Evolutionary conservation across 2,329 filamentous ascomycete species (phyloP).

Genomic region (Pseudocercospora vitis): DNA sequence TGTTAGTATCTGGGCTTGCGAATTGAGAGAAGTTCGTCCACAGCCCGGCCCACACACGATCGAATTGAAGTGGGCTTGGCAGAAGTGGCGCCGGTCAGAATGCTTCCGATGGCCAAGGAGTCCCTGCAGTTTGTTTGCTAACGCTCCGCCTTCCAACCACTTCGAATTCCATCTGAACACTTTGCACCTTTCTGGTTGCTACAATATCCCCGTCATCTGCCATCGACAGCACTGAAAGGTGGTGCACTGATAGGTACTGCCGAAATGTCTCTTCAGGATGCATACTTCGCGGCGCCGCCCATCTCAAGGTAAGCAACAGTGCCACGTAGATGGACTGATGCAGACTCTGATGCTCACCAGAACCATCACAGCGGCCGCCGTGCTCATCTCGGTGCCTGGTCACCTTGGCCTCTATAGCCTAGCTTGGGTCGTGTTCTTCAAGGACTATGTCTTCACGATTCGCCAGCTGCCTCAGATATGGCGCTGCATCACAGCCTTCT

Average conservation of each 20-base stretch:
- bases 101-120: background rate
- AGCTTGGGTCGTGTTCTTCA: constrained; percentile 57
- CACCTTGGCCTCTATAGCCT: constrained; percentile 58
- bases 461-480: constrained; percentile 61
- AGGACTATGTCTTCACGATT: constrained; percentile 47
- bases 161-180: constrained; percentile 5
- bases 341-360: constrained; percentile 57
- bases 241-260: background rate
- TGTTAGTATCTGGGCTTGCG: constrained; percentile 19
- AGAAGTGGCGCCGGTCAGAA: too few species aligned
- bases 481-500: constrained; percentile 59
- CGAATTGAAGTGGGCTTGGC: background rate
- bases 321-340: constrained; percentile 16
- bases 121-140: background rate
- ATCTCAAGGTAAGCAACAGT: constrained; percentile 59
- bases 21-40: constrained; percentile 5
- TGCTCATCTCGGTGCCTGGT: constrained; percentile 62
- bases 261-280: constrained; percentile 29
- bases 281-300: constrained; percentile 61
- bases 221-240: constrained; percentile 2
- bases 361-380: constrained; percentile 65
- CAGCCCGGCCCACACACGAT: background rate
- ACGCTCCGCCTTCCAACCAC: background rate
- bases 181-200: background rate
- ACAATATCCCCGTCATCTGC: constrained; percentile 2